Percentiles rank a stretch among this genome's conserved stretches.
Conservation (phyloP, 345 rosid genomes). For the Cardamine chenopodiifolia region DNA sequence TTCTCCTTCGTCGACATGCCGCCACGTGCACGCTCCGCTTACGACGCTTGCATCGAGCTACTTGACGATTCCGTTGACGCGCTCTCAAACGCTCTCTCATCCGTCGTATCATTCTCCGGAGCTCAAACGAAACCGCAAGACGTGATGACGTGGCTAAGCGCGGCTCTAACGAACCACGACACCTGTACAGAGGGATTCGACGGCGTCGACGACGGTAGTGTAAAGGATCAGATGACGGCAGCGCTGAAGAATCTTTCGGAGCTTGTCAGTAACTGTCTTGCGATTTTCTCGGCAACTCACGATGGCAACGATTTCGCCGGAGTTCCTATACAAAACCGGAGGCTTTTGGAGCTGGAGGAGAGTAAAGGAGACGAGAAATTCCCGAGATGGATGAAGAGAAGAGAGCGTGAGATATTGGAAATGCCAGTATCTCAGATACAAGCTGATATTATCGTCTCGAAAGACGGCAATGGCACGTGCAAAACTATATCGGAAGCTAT, state of each 20-base stretch:
- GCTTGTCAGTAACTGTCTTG: slow-evolving; percentile 84
- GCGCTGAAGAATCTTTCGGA: slow-evolving; percentile 77
- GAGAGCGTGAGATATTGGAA: slow-evolving; percentile 60
- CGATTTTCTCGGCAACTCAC: slow-evolving; percentile 61
- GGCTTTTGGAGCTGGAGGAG: slow-evolving; percentile 34
- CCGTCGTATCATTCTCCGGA: slow-evolving; percentile 43
- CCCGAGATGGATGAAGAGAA: slow-evolving; percentile 71
- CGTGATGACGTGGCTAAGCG: slow-evolving; percentile 94
- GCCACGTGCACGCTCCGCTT: slow-evolving; percentile 68
- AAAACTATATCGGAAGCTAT: slow-evolving; percentile 88
- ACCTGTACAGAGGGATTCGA: slow-evolving; percentile 87
- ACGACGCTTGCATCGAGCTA: slow-evolving; percentile 86
- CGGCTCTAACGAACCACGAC: slow-evolving; percentile 90
- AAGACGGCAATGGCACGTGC: slow-evolving; percentile 81
- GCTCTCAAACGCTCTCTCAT: slow-evolving; percentile 64
- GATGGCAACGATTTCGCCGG: slow-evolving; percentile 63
- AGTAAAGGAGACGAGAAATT: slow-evolving; percentile 37
- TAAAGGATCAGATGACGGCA: slow-evolving; percentile 62
- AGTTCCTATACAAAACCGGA: slow-evolving; percentile 81
- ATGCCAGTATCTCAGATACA: slow-evolving; percentile 62
- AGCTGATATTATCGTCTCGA: slow-evolving; percentile 83
- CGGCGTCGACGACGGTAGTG: slow-evolving; percentile 60
- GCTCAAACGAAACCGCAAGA: slow-evolving; percentile 45
- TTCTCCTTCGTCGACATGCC: slow-evolving; percentile 65
- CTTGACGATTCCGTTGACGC: slow-evolving; percentile 84